phyloP scores from a whole-genome alignment of 176 grass and related monocot genomes.

The Elaeis guineensis region DNA sequence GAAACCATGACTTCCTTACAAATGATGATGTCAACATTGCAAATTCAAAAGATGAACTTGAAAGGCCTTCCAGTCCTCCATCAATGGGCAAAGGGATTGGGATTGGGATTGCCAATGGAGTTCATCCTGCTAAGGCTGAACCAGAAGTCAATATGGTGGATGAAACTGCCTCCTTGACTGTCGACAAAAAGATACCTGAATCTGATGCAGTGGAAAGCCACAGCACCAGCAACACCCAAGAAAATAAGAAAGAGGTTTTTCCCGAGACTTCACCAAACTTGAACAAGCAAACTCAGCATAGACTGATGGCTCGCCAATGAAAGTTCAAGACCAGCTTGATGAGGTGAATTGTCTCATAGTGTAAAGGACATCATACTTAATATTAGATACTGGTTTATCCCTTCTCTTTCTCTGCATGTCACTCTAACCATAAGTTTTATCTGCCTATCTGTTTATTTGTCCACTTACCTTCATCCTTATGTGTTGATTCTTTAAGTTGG shows the following conservation, averaged over 20 bases:
- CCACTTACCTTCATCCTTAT: not conserved
- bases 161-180: constrained; percentile 19
- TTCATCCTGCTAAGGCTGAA: constrained; percentile 33
- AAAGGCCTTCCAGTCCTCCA: constrained; percentile 25
- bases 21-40: constrained; percentile 24
- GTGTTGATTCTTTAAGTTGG: constrained; percentile 9
- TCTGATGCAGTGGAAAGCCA: constrained; percentile 32
- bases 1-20: constrained; percentile 29
- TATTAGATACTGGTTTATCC: not conserved
- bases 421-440: no score
- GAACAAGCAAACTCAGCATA: constrained; percentile 47
- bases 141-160: constrained; percentile 32
- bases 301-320: constrained; percentile 46
- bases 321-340: constrained; percentile 91
- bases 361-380: constrained; percentile 5
- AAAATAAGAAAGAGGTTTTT: constrained; percentile 42
- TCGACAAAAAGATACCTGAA: constrained; percentile 50
- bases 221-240: constrained; percentile 27
- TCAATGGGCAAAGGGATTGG: constrained; percentile 28
- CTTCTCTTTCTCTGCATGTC: no score
- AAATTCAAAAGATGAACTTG: constrained; percentile 23
- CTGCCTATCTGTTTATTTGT: no score
- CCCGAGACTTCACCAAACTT: constrained; percentile 30
- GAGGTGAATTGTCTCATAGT: constrained; percentile 51
- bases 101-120: constrained; percentile 17